Evolutionary conservation across 2,329 filamentous ascomycete species (phyloP), one percentile per base, ranked within the genome.

Genomic region (Colletotrichum chrysophilum): DNA sequence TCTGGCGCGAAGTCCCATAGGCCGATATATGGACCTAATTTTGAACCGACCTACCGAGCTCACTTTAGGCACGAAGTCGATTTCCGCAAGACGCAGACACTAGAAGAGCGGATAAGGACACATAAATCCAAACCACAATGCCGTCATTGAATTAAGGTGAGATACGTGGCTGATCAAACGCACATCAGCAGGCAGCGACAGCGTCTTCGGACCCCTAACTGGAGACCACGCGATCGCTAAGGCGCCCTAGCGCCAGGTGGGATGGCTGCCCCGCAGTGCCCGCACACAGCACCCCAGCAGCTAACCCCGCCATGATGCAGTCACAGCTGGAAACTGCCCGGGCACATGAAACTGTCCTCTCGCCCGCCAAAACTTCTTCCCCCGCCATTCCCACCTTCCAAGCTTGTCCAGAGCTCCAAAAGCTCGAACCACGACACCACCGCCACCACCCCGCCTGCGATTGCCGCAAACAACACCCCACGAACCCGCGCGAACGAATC

Each of bases 301-400:
- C 21, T 38, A 65, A 74, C 74, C 74, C 70, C 70, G 74, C 74
- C 74, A 73, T 76, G 70, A 68, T 69, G 69, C 68, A 67, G 48
- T 66, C 72, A 48, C 62, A 56, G 38, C 69, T 67, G 62, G 62
- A 72, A 55, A 52, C 55, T 58, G 52, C 38, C 52, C 36, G 34
- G 70, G 43, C 65, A 69, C 65, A 74, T 76, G 74, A 76, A 76
- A 76, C 74, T 76, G 74, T 76, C 70, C 70, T 74, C 70, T 74
- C 69, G 24, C 21, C 32, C 70, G 65, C 71, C 74, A 71, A 76
- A 77, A 76, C 72, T 72, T 72, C 67, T 72, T 64, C 62, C 75
- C 74, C 75, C 75, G 72, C 75, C 75, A 68, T 61, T 71, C 28
- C 71, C 55, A 65, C 75, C 36, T 56, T 58, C 16, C 66, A 76